phyloP scores from a whole-genome alignment of 495 filamentous ascomycete species.

The Penicillium lagena region DNA sequence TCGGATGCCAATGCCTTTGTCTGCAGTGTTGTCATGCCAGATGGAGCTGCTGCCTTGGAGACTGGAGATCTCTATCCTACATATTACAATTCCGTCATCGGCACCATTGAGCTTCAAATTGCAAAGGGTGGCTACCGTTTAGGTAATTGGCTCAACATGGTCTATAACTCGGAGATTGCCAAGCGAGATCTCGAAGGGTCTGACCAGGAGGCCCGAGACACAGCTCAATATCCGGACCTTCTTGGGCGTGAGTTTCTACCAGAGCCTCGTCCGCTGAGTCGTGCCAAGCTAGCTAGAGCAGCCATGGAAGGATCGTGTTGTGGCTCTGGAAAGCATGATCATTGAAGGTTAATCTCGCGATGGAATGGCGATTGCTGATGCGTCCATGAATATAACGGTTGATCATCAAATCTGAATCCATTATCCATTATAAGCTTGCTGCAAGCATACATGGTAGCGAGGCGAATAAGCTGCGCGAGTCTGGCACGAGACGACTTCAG shows the following conservation, averaged over 20 bases:
- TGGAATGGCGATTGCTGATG: too few relatives aligned
- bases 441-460: too few relatives aligned
- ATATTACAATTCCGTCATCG: slow-evolving; percentile 50
- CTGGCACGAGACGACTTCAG: too few relatives aligned
- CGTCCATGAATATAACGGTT: too few relatives aligned
- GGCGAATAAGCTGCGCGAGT: too few relatives aligned
- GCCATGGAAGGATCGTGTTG: slow-evolving; percentile 20
- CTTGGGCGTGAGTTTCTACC: slow-evolving; percentile 5
- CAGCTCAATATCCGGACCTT: not conserved
- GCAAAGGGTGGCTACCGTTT: slow-evolving; percentile 69
- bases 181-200: slow-evolving; percentile 6
- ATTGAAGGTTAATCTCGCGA: not conserved
- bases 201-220: slow-evolving; percentile 1
- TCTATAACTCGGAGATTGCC: slow-evolving; percentile 10
- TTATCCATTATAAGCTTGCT: too few relatives aligned
- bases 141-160: slow-evolving; percentile 28
- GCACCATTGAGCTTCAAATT: slow-evolving; percentile 64
- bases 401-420: too few relatives aligned
- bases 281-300: slow-evolving; percentile 15
- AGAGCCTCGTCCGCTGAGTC: slow-evolving; percentile 6
- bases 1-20: slow-evolving; percentile 51
- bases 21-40: slow-evolving; percentile 45
- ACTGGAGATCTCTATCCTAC: slow-evolving; percentile 30
- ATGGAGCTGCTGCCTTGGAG: slow-evolving; percentile 15
- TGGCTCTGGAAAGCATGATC: slow-evolving; percentile 4